Conservation (phyloP, 1,284 basidiomycete species). For the Heterobasidion irregulare region DNA sequence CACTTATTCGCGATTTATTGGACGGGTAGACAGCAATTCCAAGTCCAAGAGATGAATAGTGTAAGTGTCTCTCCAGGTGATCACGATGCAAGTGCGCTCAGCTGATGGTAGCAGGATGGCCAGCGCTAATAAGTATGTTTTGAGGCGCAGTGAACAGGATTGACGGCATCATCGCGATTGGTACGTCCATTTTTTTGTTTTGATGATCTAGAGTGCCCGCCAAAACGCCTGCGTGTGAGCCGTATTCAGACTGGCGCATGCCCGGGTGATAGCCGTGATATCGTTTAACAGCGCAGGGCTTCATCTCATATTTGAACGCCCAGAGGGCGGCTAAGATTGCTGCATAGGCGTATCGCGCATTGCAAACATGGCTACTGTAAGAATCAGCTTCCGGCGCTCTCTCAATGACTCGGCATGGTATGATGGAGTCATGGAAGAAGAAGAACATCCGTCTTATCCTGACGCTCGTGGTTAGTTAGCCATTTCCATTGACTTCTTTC, state of each 20-base stretch:
- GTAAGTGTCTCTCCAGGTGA: constrained; percentile 7
- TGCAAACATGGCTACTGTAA: constrained; percentile 42
- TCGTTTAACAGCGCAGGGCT: constrained; percentile 47
- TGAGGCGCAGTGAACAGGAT: constrained; percentile 48
- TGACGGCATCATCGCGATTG: constrained; percentile 52
- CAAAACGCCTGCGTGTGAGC: constrained; percentile 36
- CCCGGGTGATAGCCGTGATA: constrained; percentile 77
- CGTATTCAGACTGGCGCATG: constrained; percentile 55
- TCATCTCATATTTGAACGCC: constrained; percentile 63
- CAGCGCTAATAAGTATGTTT: constrained; percentile 44
- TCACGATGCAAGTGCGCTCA: constrained; percentile 47
- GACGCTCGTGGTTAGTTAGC: not conserved
- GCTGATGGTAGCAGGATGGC: constrained; percentile 31
- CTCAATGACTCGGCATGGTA: constrained; percentile 63
- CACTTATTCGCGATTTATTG: constrained; percentile 29
- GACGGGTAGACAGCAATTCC: constrained; percentile 25
- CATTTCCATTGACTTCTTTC: no score
- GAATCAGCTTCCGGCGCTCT: constrained; percentile 39
- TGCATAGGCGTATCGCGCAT: constrained; percentile 23
- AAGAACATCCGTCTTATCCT: constrained; percentile 23
- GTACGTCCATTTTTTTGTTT: constrained; percentile 19
- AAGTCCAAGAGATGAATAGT: constrained; percentile 27
- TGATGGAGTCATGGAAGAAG: constrained; percentile 13
- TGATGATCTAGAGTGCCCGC: not conserved
- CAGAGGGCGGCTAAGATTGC: constrained; percentile 57